phyloP scores from a whole-genome alignment of 257 asterid species.

The Knoxia roxburghii region DNA sequence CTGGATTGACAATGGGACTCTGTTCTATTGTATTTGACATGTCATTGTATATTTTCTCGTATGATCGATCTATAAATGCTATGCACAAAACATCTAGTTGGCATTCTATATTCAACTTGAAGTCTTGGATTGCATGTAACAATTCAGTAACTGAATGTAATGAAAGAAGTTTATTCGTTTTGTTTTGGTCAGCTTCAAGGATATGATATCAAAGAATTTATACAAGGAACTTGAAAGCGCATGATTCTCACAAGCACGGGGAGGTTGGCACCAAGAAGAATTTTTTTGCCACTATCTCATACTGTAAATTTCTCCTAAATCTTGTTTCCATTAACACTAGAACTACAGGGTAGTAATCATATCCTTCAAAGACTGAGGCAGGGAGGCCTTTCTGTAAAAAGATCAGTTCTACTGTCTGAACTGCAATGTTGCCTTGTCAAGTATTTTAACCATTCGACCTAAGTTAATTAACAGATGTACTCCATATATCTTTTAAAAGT shows the following conservation, averaged over 20 bases:
- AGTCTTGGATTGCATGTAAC: background rate
- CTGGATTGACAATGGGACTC: background rate
- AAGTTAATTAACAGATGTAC: too few relatives aligned
- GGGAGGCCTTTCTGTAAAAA: background rate
- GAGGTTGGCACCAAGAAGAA: background rate
- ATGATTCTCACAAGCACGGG: background rate
- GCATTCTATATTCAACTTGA: background rate
- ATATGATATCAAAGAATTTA: conserved; percentile 75
- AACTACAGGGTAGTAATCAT: background rate
- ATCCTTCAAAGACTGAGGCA: background rate
- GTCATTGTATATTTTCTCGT: background rate
- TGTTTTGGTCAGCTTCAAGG: conserved; percentile 64
- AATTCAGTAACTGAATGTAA: background rate
- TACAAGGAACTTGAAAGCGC: conserved; percentile 53
- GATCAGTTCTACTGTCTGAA: too few relatives aligned
- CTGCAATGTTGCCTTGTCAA: too few relatives aligned
- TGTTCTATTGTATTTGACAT: background rate
- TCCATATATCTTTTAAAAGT: too few relatives aligned
- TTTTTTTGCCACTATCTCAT: background rate
- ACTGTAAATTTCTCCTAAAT: background rate
- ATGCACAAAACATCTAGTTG: background rate
- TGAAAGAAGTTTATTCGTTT: background rate
- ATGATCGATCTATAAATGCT: too few relatives aligned
- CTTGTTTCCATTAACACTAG: background rate
- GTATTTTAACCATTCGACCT: too few relatives aligned